phyloP scores from a whole-genome alignment of 1,139 yeast species.

The Diutina neorugosa region DNA sequence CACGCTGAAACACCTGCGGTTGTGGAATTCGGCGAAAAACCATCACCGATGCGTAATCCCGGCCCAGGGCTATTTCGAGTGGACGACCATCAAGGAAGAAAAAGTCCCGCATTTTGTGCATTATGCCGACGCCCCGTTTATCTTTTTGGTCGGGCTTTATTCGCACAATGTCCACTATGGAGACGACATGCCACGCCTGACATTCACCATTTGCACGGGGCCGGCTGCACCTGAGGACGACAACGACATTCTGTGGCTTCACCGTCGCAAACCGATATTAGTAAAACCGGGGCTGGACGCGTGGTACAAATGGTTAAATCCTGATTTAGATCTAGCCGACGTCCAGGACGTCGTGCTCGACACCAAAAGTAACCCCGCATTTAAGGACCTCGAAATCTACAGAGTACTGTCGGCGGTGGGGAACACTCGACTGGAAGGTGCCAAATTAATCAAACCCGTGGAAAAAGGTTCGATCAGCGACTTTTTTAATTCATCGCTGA shows the following conservation, averaged over 20 bases:
- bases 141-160: conserved; percentile 66
- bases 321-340: conserved; percentile 11
- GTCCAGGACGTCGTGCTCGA: background rate
- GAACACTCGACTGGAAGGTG: background rate
- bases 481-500: background rate
- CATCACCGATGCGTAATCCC: conserved; percentile 57
- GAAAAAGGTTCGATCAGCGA: background rate
- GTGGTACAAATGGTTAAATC: conserved; percentile 56
- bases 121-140: conserved; percentile 35
- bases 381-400: background rate
- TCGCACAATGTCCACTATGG: conserved; percentile 28
- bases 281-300: conserved; percentile 42
- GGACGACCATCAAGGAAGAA: conserved; percentile 31
- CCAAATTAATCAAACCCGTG: background rate
- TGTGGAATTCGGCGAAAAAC: conserved; percentile 38
- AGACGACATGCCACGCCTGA: conserved; percentile 14
- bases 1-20: conserved; percentile 18
- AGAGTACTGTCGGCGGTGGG: background rate
- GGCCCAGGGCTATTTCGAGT: conserved; percentile 77
- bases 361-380: background rate
- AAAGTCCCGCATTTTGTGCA: conserved; percentile 57
- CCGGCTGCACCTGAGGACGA: conserved; percentile 38
- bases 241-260: conserved; percentile 53
- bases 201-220: conserved; percentile 67
- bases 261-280: conserved; percentile 66